Percentiles rank a stretch among this genome's conserved stretches.
phyloP scores from a whole-genome alignment of 768 basidiomycete species.

The Lyophyllum decastes region DNA sequence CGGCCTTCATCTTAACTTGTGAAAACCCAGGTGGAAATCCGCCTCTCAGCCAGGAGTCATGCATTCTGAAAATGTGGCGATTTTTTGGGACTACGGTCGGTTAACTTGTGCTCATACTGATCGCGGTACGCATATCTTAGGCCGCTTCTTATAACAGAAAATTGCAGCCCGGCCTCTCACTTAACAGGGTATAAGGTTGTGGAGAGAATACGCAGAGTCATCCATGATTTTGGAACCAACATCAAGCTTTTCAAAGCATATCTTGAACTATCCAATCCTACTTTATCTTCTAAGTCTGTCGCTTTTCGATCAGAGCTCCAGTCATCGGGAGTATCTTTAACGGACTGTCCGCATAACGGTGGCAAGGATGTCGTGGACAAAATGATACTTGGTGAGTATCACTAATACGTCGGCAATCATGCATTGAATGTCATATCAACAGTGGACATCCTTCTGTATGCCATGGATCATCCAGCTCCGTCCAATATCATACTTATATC shows the following conservation, averaged over 20 bases:
- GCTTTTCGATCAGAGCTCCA: slow-evolving; percentile 45
- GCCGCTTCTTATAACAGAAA: neutral
- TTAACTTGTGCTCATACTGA: neutral
- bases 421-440: neutral
- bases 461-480: slow-evolving; percentile 55
- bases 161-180: neutral
- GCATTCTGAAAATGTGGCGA: slow-evolving; percentile 29
- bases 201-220: slow-evolving; percentile 43
- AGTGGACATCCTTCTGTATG: slow-evolving; percentile 71
- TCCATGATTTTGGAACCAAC: slow-evolving; percentile 44
- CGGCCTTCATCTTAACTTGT: neutral
- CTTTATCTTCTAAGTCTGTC: slow-evolving; percentile 27
- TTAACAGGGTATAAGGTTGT: slow-evolving; percentile 44
- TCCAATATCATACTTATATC: slow-evolving; percentile 64
- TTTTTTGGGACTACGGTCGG: slow-evolving; percentile 40
- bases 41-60: neutral
- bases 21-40: neutral
- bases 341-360: slow-evolving; percentile 32
- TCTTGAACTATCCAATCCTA: slow-evolving; percentile 39
- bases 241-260: slow-evolving; percentile 58
- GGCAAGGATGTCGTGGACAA: slow-evolving; percentile 41
- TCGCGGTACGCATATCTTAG: neutral
- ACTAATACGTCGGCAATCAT: neutral
- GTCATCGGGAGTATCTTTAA: slow-evolving; percentile 45
- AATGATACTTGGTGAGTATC: slow-evolving; percentile 46